Evolutionary conservation across 2,329 filamentous ascomycete genomes (phyloP).

Genomic region (Aspergillus cejpii): DNA sequence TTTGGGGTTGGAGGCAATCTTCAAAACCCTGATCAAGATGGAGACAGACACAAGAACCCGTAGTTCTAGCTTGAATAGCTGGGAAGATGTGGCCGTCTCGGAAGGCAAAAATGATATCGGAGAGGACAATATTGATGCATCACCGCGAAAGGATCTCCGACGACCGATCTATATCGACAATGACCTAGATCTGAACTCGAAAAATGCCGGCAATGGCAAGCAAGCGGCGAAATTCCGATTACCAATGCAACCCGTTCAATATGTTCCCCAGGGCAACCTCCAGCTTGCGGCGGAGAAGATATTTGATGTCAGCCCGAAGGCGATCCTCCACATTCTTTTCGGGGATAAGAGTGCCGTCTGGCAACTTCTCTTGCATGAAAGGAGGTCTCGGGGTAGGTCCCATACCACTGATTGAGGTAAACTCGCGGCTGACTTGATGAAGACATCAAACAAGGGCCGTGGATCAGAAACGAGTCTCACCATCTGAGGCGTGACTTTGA

Average conservation of each 20-base stretch:
- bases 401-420: neutral
- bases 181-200: slow-evolving; percentile 47
- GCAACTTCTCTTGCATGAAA: slow-evolving; percentile 80
- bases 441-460: slow-evolving; percentile 79
- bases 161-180: slow-evolving; percentile 57
- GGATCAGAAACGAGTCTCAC: slow-evolving; percentile 64
- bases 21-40: slow-evolving; percentile 67
- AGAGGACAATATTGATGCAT: slow-evolving; percentile 33
- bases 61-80: slow-evolving; percentile 76
- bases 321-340: slow-evolving; percentile 91
- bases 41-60: slow-evolving; percentile 55
- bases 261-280: slow-evolving; percentile 76
- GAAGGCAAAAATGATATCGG: slow-evolving; percentile 50
- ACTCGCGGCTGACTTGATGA: slow-evolving; percentile 14
- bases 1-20: slow-evolving; percentile 60
- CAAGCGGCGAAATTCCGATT: slow-evolving; percentile 69
- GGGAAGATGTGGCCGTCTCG: slow-evolving; percentile 70
- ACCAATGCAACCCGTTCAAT: slow-evolving; percentile 71
- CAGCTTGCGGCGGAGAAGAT: slow-evolving; percentile 68
- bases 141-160: slow-evolving; percentile 47
- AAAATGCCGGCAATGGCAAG: slow-evolving; percentile 31
- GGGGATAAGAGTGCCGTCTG: slow-evolving; percentile 95
- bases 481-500: slow-evolving; percentile 71
- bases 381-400: slow-evolving; percentile 56
- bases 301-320: slow-evolving; percentile 88